Evolutionary conservation across 306 rosid species (phyloP).

Genomic region (Casuarina equisetifolia): DNA sequence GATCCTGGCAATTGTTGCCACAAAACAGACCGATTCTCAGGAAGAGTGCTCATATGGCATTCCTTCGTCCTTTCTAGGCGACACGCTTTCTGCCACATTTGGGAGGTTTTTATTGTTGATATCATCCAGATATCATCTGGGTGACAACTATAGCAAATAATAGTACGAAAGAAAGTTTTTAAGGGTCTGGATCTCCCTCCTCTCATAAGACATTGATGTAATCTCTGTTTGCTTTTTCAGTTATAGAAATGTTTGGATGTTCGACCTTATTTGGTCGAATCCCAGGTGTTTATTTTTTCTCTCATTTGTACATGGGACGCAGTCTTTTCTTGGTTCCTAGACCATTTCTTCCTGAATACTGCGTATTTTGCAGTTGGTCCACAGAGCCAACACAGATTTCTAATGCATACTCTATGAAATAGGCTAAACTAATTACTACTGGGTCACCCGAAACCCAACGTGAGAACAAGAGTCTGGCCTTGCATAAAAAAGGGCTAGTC

Average conservation of each 20-base stretch:
- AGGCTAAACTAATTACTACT: background rate
- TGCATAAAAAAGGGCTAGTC: constrained; percentile 12
- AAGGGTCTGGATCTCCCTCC: background rate
- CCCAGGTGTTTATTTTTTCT: background rate
- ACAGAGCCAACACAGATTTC: background rate
- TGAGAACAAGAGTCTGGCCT: constrained; percentile 8
- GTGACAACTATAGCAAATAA: background rate
- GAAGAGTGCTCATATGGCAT: background rate
- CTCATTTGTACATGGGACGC: background rate
- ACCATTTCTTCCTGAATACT: background rate
- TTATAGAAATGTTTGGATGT: background rate
- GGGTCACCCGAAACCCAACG: background rate
- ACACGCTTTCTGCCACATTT: background rate
- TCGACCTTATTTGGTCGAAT: background rate
- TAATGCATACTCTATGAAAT: background rate
- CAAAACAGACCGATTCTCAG: background rate
- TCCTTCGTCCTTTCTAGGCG: background rate
- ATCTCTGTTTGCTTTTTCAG: background rate
- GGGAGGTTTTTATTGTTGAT: background rate
- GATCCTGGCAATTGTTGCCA: background rate
- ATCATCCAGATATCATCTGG: background rate
- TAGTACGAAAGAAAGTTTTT: background rate
- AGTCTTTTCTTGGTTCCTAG: background rate
- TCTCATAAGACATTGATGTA: background rate
- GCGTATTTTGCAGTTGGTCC: background rate